Conservation (phyloP, 2,329 filamentous ascomycete genomes). For the Colletotrichum neosansevieriae region DNA sequence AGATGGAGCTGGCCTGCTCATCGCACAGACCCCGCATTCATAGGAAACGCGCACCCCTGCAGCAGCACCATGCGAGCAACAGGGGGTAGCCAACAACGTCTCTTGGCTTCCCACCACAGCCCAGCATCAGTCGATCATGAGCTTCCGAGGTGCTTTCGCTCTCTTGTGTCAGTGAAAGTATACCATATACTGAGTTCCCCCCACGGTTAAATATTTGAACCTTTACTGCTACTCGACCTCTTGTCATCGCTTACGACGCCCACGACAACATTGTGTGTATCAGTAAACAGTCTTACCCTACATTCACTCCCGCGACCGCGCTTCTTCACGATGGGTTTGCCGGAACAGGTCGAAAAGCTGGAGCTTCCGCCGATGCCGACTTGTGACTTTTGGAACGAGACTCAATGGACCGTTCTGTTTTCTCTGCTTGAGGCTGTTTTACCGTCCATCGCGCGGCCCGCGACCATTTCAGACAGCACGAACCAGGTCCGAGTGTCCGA, state of each 20-base stretch:
- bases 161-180: constrained; percentile 15
- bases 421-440: constrained; percentile 70
- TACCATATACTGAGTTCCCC: constrained; percentile 30
- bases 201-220: neutral
- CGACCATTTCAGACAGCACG: constrained; percentile 52
- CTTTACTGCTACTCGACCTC: constrained; percentile 1
- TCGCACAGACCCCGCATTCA: constrained; percentile 38
- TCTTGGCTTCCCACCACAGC: constrained; percentile 8
- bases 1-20: constrained; percentile 6
- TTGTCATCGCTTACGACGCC: neutral
- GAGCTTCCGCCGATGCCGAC: constrained; percentile 41
- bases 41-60: constrained; percentile 35
- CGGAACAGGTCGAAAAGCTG: constrained; percentile 14
- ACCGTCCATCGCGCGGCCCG: constrained; percentile 66
- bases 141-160: constrained; percentile 37
- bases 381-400: constrained; percentile 56
- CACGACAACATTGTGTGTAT: neutral
- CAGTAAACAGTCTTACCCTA: neutral
- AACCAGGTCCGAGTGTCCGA: constrained; percentile 61
- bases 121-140: constrained; percentile 37
- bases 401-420: constrained; percentile 67
- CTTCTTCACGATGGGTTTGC: constrained; percentile 23
- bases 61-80: constrained; percentile 30
- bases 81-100: constrained; percentile 32
- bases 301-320: neutral